A percentile compares a stretch with the other conserved stretches of the same genome.
These are phyloP conservation scores for Aspergillus ibericus DNA, from an alignment of 2,329 filamentous ascomycete genomes.

Conservation along the genomic window DNA sequence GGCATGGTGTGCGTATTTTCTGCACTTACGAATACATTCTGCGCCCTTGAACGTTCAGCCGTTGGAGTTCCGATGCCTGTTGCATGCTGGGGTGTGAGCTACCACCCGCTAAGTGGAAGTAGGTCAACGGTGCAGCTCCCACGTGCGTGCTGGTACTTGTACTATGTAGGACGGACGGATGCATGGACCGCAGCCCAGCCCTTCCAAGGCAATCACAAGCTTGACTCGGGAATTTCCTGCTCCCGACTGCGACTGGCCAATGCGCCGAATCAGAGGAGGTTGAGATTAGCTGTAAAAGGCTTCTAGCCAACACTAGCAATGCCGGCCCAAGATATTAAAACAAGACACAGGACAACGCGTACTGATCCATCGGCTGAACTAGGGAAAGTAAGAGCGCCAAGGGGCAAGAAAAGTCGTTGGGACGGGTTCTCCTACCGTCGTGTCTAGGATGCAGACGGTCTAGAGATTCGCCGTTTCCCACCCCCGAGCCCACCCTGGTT, in stretches of 20 bases:
- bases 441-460: background rate
- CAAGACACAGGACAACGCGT: background rate
- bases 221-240: background rate
- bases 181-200: background rate
- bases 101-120: background rate
- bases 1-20: background rate
- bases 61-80: background rate
- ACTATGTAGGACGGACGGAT: background rate
- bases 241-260: background rate
- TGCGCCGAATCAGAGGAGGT: background rate
- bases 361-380: slow-evolving; percentile 5
- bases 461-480: background rate
- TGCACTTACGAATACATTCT: background rate
- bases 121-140: background rate
- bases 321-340: background rate
- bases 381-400: background rate
- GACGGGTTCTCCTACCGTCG: background rate
- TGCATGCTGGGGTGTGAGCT: background rate
- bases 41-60: background rate
- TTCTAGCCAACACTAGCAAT: background rate
- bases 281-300: background rate
- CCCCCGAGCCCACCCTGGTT: background rate
- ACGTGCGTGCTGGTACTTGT: background rate
- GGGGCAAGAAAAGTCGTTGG: background rate
- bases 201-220: background rate